Conservation (phyloP, 208 protist species). For the Crithidia bombi region DNA sequence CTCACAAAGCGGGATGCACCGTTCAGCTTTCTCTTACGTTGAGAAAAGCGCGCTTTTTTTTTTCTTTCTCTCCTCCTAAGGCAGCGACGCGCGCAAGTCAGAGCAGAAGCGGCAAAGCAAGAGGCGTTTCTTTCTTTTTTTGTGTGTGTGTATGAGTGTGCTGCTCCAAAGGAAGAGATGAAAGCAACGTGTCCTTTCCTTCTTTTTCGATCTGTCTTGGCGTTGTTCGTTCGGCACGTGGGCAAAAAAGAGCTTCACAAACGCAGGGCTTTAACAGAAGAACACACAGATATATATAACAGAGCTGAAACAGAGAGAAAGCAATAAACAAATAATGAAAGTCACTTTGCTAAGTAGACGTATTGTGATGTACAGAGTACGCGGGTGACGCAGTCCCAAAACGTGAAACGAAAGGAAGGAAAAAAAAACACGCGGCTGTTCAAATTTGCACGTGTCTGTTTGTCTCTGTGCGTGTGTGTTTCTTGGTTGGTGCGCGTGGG, state of each 20-base stretch:
- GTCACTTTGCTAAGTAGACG: not conserved
- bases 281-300: too few relatives aligned
- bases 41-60: too few relatives aligned
- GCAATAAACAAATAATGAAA: not conserved
- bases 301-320: not conserved
- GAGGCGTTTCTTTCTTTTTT: too few relatives aligned
- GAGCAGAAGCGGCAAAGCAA: too few relatives aligned
- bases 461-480: not conserved
- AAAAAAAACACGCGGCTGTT: not conserved
- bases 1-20: too few relatives aligned
- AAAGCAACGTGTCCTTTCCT: not conserved
- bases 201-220: not conserved
- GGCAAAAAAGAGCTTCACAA: not conserved
- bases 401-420: not conserved
- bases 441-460: not conserved
- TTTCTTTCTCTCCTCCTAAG: too few relatives aligned
- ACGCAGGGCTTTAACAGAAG: too few relatives aligned
- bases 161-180: too few relatives aligned
- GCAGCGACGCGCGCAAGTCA: too few relatives aligned
- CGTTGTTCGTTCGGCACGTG: too few relatives aligned
- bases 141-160: too few relatives aligned
- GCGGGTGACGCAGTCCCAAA: not conserved
- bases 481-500: slow-evolving; percentile 8
- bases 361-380: slow-evolving; percentile 11
- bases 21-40: too few relatives aligned